A percentile compares a stretch with the other conserved stretches of the same genome.
Evolutionary conservation across 164 flowering plant species (phyloP).

Genomic region (Amborella trichopoda): DNA sequence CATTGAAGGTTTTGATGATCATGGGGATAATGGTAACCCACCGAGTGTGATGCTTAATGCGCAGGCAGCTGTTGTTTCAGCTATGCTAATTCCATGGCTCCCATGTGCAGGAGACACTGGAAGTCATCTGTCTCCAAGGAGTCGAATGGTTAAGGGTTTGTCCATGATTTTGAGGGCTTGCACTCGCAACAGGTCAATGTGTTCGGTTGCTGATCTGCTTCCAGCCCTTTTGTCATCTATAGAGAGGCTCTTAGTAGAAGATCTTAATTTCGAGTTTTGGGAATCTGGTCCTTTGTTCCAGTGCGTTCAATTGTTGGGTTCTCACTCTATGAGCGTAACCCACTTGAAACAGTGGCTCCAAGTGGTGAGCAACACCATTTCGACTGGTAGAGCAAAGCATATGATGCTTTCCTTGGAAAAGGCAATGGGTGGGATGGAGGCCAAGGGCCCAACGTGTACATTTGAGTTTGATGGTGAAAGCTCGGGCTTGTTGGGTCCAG

Average conservation of each 20-base stretch:
- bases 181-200: constrained; percentile 94
- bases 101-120: constrained; percentile 59
- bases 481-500: constrained; percentile 96
- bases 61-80: constrained; percentile 89
- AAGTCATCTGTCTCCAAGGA: constrained; percentile 75
- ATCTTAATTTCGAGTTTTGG: constrained; percentile 42
- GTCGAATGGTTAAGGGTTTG: constrained; percentile 88
- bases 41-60: constrained; percentile 99
- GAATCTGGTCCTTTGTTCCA: constrained; percentile 72
- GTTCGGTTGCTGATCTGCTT: constrained; percentile 69
- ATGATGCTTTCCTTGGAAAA: constrained; percentile 78
- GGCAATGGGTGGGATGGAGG: constrained; percentile 80
- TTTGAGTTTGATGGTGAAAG: constrained; percentile 99
- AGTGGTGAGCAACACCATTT: constrained; percentile 49
- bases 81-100: constrained; percentile 82
- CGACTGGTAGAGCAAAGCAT: constrained; percentile 58
- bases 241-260: constrained; percentile 55
- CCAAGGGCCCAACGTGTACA: constrained; percentile 79
- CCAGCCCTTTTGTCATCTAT: constrained; percentile 70
- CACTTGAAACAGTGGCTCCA: constrained; percentile 81
- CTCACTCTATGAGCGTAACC: constrained; percentile 71
- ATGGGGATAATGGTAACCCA: constrained; percentile 67
- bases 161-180: constrained; percentile 83
- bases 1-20: constrained; percentile 90
- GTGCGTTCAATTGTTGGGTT: constrained; percentile 83